A percentile compares a stretch with the other conserved stretches of the same genome.
These are phyloP conservation scores for Cucurbita ficifolia DNA, from an alignment of 306 rosid species.

Conservation along the genomic window DNA sequence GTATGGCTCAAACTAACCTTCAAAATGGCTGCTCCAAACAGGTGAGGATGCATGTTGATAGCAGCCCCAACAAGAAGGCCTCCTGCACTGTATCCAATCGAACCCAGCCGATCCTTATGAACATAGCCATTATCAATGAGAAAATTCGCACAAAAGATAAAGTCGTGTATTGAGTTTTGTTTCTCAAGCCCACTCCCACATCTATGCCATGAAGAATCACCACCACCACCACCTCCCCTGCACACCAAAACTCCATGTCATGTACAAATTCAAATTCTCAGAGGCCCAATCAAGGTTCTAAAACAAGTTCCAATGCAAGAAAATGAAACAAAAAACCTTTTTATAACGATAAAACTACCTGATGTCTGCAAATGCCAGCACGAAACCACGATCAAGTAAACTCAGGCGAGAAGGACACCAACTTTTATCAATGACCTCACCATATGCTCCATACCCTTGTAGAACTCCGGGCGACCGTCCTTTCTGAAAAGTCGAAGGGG, in stretches of 20 bases:
- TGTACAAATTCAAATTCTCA: not conserved
- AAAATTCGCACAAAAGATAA: conserved; percentile 62
- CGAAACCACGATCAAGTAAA: conserved; percentile 87
- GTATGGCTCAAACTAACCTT: conserved; percentile 33
- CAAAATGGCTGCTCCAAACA: conserved; percentile 63
- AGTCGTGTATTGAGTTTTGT: conserved; percentile 61
- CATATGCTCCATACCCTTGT: conserved; percentile 89
- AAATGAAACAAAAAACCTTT: not conserved
- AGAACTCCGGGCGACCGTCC: conserved; percentile 63
- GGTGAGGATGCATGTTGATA: conserved; percentile 58
- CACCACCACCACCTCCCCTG: conserved; percentile 69
- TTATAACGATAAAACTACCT: conserved; percentile 27
- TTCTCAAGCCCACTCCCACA: conserved; percentile 54
- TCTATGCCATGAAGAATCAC: conserved; percentile 61
- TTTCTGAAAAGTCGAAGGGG: conserved; percentile 44
- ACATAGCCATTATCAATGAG: conserved; percentile 51
- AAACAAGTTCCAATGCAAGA: not conserved
- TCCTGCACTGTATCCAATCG: conserved; percentile 83
- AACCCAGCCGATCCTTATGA: conserved; percentile 45
- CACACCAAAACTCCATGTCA: conserved; percentile 7
- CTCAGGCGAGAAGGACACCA: conserved; percentile 77
- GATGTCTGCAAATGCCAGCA: conserved; percentile 84
- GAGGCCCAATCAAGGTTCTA: not conserved
- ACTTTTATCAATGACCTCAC: conserved; percentile 70
- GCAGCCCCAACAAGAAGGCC: conserved; percentile 68